phyloP scores from a whole-genome alignment of 2,329 filamentous ascomycete genomes.

The Aureobasidium namibiae region DNA sequence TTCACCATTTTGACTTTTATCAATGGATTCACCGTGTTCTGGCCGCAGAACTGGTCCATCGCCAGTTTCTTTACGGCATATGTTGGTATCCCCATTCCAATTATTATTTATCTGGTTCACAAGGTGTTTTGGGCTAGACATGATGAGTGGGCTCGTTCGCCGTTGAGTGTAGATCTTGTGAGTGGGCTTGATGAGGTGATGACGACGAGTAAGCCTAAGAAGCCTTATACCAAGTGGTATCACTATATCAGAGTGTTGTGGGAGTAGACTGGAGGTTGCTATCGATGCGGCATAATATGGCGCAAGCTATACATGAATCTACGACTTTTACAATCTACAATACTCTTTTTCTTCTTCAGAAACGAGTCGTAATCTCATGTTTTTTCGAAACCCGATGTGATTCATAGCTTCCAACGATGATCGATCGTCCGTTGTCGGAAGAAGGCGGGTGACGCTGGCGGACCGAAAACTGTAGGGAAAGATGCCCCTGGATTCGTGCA shows the following conservation, averaged over 20 bases:
- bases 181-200: constrained; percentile 31
- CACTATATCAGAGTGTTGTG: constrained; percentile 30
- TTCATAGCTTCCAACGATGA: too few species aligned
- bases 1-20: constrained; percentile 59
- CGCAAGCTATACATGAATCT: background rate
- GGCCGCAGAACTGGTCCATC: constrained; percentile 54
- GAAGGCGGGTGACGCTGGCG: background rate
- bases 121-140: constrained; percentile 33
- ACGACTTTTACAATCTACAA: too few species aligned
- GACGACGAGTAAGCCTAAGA: constrained; percentile 26
- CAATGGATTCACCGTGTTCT: constrained; percentile 70
- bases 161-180: constrained; percentile 44
- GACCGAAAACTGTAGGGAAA: background rate
- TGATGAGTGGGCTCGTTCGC: constrained; percentile 45
- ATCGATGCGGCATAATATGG: background rate
- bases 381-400: too few species aligned
- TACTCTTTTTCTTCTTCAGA: too few species aligned
- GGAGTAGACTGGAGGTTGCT: background rate
- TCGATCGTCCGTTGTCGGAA: background rate
- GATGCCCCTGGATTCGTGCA: background rate
- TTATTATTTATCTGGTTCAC: constrained; percentile 47
- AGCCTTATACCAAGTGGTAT: constrained; percentile 18
- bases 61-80: constrained; percentile 59
- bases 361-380: too few species aligned
- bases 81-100: constrained; percentile 56